Percentiles rank a stretch among this genome's conserved stretches.
phyloP scores from a whole-genome alignment of 768 basidiomycete genomes.

The Mrakia blollopis region DNA sequence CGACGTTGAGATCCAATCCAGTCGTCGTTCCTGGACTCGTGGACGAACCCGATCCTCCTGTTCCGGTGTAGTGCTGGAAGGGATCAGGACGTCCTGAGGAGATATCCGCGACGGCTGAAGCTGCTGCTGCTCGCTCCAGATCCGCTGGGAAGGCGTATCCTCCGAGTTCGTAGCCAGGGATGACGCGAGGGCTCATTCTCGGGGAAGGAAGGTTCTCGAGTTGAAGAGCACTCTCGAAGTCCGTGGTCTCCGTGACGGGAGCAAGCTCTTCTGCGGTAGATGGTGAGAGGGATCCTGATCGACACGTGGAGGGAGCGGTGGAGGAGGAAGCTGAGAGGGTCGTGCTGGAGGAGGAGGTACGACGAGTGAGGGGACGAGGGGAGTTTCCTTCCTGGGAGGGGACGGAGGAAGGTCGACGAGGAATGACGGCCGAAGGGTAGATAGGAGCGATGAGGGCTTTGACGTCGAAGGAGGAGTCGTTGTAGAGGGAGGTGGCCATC shows the following conservation, averaged over 20 bases:
- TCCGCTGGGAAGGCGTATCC: conserved; percentile 21
- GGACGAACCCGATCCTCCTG: neutral
- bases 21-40: too few species aligned
- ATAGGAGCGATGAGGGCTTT: conserved; percentile 15
- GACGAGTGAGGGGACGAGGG: conserved; percentile 1
- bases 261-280: neutral
- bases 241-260: neutral
- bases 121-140: neutral
- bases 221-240: conserved; percentile 25
- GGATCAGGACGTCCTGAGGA: neutral
- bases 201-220: conserved; percentile 30
- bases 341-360: conserved; percentile 16
- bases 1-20: neutral
- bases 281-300: neutral
- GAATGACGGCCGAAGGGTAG: conserved; percentile 18
- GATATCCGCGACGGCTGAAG: neutral
- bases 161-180: conserved; percentile 19
- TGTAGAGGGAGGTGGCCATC: conserved; percentile 20
- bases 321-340: conserved; percentile 6
- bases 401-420: conserved; percentile 9
- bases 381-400: neutral
- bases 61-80: neutral
- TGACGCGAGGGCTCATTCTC: conserved; percentile 8
- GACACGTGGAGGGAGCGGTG: neutral
- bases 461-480: conserved; percentile 31